These are phyloP conservation scores for Lactarius trivialis DNA, from an alignment of 768 basidiomycete species.

Conservation along the genomic window DNA sequence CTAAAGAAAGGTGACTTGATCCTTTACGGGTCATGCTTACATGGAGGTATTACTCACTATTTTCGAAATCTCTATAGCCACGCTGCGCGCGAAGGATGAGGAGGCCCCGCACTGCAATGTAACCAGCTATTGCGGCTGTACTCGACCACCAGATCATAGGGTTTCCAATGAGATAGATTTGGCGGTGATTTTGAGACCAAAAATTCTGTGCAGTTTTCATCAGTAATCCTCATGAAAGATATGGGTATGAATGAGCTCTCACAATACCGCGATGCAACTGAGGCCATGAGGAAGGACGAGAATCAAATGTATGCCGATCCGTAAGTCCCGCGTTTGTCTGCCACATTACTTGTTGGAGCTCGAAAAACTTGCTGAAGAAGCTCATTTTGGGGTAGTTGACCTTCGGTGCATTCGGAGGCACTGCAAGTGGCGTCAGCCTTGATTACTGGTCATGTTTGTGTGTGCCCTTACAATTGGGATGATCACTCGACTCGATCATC, in stretches of 20 bases:
- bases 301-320: conserved; percentile 92
- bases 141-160: conserved; percentile 90
- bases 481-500: conserved; percentile 84
- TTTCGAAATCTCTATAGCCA: conserved; percentile 87
- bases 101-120: conserved; percentile 63
- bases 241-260: conserved; percentile 30
- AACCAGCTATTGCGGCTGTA: conserved; percentile 61
- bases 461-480: conserved; percentile 55
- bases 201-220: conserved; percentile 59
- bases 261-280: conserved; percentile 87
- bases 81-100: conserved; percentile 86
- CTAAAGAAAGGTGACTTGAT: conserved; percentile 36
- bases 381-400: conserved; percentile 90
- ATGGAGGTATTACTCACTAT: conserved; percentile 49
- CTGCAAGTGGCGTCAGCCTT: conserved; percentile 36
- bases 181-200: conserved; percentile 95
- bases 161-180: conserved; percentile 94
- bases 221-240: neutral
- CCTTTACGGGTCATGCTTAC: neutral
- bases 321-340: conserved; percentile 92
- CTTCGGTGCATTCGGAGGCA: conserved; percentile 60
- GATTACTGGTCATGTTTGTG: neutral
- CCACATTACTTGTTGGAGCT: conserved; percentile 95
- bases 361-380: conserved; percentile 86
- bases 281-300: conserved; percentile 92